Percentiles rank a stretch among this genome's conserved stretches.
Conservation (phyloP, 2,329 filamentous ascomycete genomes). For the Tricladium varicosporioides region DNA sequence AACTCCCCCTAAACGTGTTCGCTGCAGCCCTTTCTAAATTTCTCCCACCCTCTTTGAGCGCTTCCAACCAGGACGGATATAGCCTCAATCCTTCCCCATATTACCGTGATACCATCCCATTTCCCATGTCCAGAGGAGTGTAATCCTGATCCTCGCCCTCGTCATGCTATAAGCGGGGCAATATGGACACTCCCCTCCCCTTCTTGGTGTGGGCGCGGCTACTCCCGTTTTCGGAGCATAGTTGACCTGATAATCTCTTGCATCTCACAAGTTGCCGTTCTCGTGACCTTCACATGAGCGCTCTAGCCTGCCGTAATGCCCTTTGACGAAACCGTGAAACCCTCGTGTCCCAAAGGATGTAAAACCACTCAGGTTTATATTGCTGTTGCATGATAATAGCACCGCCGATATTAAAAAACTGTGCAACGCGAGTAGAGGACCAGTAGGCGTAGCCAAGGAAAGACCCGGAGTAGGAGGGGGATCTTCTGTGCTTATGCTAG, state of each 20-base stretch:
- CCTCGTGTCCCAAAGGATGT: constrained; percentile 29
- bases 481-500: not conserved
- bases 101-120: constrained; percentile 1
- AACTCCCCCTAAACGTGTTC: constrained; percentile 5
- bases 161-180: constrained; percentile 11
- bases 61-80: constrained; percentile 8
- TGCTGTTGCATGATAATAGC: constrained; percentile 21
- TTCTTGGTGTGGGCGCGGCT: constrained; percentile 17
- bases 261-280: constrained; percentile 14
- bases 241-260: not conserved
- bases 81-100: constrained; percentile 23
- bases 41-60: constrained; percentile 8
- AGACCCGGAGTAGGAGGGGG: constrained; percentile 9
- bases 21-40: constrained; percentile 14
- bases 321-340: constrained; percentile 24
- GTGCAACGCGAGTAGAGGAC: constrained; percentile 17
- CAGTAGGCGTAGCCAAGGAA: constrained; percentile 1
- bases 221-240: constrained; percentile 26
- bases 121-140: constrained; percentile 6
- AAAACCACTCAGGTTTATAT: constrained; percentile 23
- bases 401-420: constrained; percentile 16
- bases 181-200: constrained; percentile 2
- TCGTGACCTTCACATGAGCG: constrained; percentile 31
- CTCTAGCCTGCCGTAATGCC: constrained; percentile 3
- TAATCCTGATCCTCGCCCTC: constrained; percentile 13